Base-by-base conservation (phyloP, 2,329 filamentous ascomycete species). In the Talaromyces sp. region DNA sequence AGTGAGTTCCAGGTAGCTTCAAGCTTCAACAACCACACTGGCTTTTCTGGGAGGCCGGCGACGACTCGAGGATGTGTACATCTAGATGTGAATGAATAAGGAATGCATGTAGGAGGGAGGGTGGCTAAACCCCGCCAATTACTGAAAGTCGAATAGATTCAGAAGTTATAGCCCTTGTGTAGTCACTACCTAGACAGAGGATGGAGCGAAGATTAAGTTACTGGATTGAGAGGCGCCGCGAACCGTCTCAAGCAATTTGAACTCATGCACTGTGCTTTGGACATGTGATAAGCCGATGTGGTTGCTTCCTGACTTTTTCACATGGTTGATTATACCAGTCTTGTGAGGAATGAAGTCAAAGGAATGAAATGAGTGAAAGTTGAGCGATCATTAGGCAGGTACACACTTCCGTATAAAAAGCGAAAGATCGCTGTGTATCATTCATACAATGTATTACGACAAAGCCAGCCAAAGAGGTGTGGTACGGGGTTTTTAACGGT, bases 81-180 rank as follows among this genome's bases (percentile, higher is more conserved):
- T 74, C 68, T 25, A 80, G 68, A 62, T 79, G 73, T 5, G 66
- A 59, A 47, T 74, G 69, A 62, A 75, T 75, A n/a, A 72, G 66
- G 11, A 80, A 68, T 22, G 73, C 77, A 1, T 74, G 74, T 10
- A 75, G 73, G 3, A 81, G 74, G 10, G 76, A 73, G 10, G 76
- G 73, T 15, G 77, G 70, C 11, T 79, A 76, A 58, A 77, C 76
- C 37, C 31, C 83, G 80, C 61, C 82, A 83, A 19, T 77, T 86
- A 66, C 66, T 43, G 67, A 63, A 15, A 68, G 58, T 10, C 66
- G 66, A 41, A 67, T 58, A 31, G 39, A 7, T 47, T 19, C 22
- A 47, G 10, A 25, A 25, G 19, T 15, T 19, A 47, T 47, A 6
- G 19, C 5, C 19, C 19, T 31, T 22, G 19, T 47, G 19, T 47